Evolutionary conservation across 768 basidiomycete species (phyloP).

Genomic region (Suillus variegatus): DNA sequence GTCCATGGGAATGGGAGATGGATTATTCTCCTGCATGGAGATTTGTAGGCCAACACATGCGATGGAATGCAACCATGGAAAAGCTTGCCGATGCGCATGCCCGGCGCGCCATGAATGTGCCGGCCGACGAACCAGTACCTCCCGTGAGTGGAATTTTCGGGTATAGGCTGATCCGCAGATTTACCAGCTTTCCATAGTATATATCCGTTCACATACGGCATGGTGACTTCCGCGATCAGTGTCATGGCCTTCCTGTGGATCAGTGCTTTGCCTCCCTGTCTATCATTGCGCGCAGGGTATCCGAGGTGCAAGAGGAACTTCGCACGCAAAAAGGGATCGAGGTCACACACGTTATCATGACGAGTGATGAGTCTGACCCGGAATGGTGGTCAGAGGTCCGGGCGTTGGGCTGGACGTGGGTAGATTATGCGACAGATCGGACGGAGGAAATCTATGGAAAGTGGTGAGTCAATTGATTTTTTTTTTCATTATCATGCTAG

Average conservation of each 20-base stretch:
- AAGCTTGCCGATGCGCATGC: conserved; percentile 47
- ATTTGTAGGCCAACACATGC: conserved; percentile 52
- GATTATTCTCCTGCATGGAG: conserved; percentile 64
- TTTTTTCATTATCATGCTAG: background rate
- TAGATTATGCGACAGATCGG: conserved; percentile 46
- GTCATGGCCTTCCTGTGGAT: conserved; percentile 40
- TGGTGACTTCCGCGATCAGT: conserved; percentile 52
- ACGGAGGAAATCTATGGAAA: conserved; percentile 48
- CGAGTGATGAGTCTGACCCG: conserved; percentile 59
- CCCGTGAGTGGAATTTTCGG: conserved; percentile 36
- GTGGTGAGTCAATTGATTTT: conserved; percentile 41
- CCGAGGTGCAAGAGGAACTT: conserved; percentile 56
- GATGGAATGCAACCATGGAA: conserved; percentile 47
- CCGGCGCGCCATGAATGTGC: conserved; percentile 42
- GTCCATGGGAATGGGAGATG: conserved; percentile 56
- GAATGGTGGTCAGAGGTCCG: conserved; percentile 59
- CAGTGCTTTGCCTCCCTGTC: conserved; percentile 57
- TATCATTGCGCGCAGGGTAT: conserved; percentile 53
- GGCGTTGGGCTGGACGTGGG: conserved; percentile 49
- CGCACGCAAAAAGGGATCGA: conserved; percentile 42
- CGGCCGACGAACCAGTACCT: conserved; percentile 42
- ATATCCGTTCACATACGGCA: conserved; percentile 60
- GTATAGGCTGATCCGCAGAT: background rate
- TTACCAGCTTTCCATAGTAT: conserved; percentile 36
- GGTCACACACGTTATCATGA: conserved; percentile 60